phyloP scores from a whole-genome alignment of 2,329 filamentous ascomycete genomes.

The Dactylellina sp. region DNA sequence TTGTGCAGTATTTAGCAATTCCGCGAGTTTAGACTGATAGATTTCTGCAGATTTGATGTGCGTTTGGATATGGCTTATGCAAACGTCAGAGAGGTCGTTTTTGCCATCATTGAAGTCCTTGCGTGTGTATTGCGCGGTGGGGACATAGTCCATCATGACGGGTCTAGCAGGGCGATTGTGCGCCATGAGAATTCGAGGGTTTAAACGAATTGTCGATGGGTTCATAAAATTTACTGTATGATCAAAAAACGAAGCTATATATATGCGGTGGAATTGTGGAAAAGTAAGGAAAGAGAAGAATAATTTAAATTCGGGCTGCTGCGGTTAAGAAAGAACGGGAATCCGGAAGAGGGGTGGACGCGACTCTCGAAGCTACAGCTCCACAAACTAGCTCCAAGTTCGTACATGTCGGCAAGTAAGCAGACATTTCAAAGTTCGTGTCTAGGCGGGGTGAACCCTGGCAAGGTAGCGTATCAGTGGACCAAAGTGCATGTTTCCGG shows the following conservation, averaged over 20 bases:
- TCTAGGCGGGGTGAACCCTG: slow-evolving; percentile 24
- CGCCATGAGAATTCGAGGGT: too few relatives aligned
- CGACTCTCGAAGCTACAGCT: slow-evolving; percentile 12
- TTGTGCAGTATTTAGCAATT: slow-evolving; percentile 23
- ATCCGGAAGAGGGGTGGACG: slow-evolving; percentile 17
- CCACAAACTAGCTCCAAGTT: neutral
- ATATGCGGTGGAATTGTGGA: too few relatives aligned
- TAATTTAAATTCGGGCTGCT: neutral
- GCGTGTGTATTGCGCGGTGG: slow-evolving; percentile 47
- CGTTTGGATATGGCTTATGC: slow-evolving; percentile 45
- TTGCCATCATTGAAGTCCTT: slow-evolving; percentile 12
- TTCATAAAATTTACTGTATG: neutral
- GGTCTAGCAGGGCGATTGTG: neutral
- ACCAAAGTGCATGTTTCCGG: slow-evolving; percentile 1
- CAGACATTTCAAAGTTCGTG: slow-evolving; percentile 8
- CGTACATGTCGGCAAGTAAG: slow-evolving; percentile 4
- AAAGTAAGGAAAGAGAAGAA: neutral
- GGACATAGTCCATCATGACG: slow-evolving; percentile 54
- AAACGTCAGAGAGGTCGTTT: slow-evolving; percentile 36
- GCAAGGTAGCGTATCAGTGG: slow-evolving; percentile 10
- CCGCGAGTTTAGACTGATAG: slow-evolving; percentile 19
- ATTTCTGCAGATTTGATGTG: slow-evolving; percentile 52
- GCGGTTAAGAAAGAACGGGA: too few relatives aligned
- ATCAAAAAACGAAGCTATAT: neutral
- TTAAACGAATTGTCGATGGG: too few relatives aligned